Evolutionary conservation across 1,284 basidiomycete genomes (phyloP).

Genomic region (Stereum hirsutum): DNA sequence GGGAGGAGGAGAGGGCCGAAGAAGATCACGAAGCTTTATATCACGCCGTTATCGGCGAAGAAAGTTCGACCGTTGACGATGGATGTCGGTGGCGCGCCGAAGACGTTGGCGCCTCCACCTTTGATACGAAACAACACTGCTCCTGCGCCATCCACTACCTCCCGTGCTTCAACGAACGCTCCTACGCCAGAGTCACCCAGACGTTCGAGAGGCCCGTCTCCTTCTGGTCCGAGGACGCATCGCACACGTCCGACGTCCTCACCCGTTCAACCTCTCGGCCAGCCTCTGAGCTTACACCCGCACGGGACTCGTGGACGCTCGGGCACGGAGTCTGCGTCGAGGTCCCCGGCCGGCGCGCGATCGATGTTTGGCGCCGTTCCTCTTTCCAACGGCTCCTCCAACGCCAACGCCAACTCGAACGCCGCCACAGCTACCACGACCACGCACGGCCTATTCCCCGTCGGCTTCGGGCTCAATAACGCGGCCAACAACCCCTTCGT

Average conservation of each 20-base stretch:
- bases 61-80: constrained; percentile 12
- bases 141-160: constrained; percentile 4
- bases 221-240: constrained; percentile 34
- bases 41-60: constrained; percentile 26
- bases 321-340: too few species aligned
- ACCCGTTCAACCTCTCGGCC: too few species aligned
- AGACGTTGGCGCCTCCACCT: constrained; percentile 7
- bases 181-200: constrained; percentile 18
- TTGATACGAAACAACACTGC: constrained; percentile 6
- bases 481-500: too few species aligned
- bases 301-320: too few species aligned
- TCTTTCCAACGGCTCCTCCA: not conserved
- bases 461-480: too few species aligned
- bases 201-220: constrained; percentile 37
- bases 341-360: too few species aligned
- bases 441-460: too few species aligned
- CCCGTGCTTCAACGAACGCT: constrained; percentile 2
- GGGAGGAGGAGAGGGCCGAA: constrained; percentile 16
- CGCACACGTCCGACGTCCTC: constrained; percentile 26
- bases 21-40: constrained; percentile 35
- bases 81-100: constrained; percentile 9
- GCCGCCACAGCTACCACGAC: too few species aligned
- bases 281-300: too few species aligned
- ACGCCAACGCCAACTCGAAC: not conserved
- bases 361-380: too few species aligned